Conservation (phyloP, 2,329 filamentous ascomycete species). For the Capronia epimyces region DNA sequence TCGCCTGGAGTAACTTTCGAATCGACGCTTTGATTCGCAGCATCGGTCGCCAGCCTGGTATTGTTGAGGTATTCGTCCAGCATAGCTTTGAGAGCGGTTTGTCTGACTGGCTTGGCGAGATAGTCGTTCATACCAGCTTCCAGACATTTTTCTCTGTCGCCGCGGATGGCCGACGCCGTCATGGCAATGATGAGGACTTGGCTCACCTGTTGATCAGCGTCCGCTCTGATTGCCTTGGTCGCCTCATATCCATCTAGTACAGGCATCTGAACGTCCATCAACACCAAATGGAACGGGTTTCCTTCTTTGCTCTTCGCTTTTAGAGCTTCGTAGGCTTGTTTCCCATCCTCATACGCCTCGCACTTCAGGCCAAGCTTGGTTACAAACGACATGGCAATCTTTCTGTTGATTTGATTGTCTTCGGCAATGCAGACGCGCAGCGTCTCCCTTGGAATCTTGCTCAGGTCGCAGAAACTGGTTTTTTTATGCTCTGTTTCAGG, state of each 20-base stretch:
- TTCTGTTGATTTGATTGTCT: slow-evolving; percentile 54
- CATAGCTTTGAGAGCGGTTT: slow-evolving; percentile 78
- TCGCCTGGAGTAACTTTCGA: slow-evolving; percentile 14
- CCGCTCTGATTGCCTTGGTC: slow-evolving; percentile 47
- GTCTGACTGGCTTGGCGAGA: slow-evolving; percentile 88
- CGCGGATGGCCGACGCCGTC: slow-evolving; percentile 92
- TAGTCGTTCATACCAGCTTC: slow-evolving; percentile 98
- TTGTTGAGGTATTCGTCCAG: slow-evolving; percentile 59
- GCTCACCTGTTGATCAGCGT: slow-evolving; percentile 68
- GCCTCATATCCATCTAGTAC: slow-evolving; percentile 48
- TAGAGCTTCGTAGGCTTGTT: slow-evolving; percentile 41
- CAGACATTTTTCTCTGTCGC: slow-evolving; percentile 91
- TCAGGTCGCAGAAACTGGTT: slow-evolving; percentile 59
- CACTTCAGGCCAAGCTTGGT: slow-evolving; percentile 70
- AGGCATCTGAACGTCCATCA: slow-evolving; percentile 48
- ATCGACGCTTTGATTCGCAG: slow-evolving; percentile 3
- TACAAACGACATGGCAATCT: slow-evolving; percentile 42
- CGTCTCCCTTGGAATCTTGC: slow-evolving; percentile 66
- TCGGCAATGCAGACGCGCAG: slow-evolving; percentile 89
- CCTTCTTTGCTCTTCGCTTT: slow-evolving; percentile 30
- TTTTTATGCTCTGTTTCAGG: slow-evolving; percentile 40
- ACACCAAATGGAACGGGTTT: slow-evolving; percentile 42
- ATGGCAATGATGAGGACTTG: slow-evolving; percentile 92
- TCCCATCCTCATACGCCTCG: slow-evolving; percentile 83
- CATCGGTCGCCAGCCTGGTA: slow-evolving; percentile 11